These are phyloP conservation scores for Coemansia sp. DNA, from an alignment of 192 early-diverging fungal genomes.

Conservation along the genomic window DNA sequence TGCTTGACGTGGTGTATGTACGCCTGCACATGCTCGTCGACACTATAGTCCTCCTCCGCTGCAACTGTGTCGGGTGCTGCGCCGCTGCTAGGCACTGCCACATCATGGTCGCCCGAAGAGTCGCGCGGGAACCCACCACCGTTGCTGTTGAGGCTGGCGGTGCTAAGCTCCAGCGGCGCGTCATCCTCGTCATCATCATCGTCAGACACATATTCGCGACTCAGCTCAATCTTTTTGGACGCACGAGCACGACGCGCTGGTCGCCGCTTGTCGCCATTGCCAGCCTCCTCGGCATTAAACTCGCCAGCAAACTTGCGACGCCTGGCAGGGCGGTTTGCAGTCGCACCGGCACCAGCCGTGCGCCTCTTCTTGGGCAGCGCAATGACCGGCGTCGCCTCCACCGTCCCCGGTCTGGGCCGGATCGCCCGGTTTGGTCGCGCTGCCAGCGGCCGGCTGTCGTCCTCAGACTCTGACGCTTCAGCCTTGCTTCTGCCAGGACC, in stretches of 20 bases:
- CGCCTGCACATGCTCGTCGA: constrained; percentile 51
- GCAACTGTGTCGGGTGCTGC: background rate
- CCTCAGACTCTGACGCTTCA: constrained; percentile 23
- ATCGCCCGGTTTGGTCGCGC: constrained; percentile 13
- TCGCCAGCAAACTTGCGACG: constrained; percentile 23
- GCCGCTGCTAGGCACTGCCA: constrained; percentile 23
- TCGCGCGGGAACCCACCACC: constrained; percentile 10
- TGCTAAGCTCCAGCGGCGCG: constrained; percentile 35
- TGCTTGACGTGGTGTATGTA: constrained; percentile 54
- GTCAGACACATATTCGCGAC: constrained; percentile 48
- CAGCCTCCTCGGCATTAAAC: background rate
- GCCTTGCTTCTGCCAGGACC: background rate
- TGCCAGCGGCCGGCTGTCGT: constrained; percentile 41
- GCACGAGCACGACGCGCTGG: constrained; percentile 23
- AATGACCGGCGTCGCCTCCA: background rate
- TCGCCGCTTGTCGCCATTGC: constrained; percentile 19
- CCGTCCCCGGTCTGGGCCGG: background rate
- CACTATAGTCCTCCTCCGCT: constrained; percentile 29
- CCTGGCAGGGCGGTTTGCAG: background rate
- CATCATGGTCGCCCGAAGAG: constrained; percentile 26
- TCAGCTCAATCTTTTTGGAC: constrained; percentile 44
- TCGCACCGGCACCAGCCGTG: background rate
- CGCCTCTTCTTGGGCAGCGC: background rate
- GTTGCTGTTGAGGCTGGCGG: constrained; percentile 14
- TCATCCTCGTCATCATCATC: constrained; percentile 45